Evolutionary conservation across 108 stramenopile genomes (phyloP).

Genomic region (Pseudonitzschia delicatissima): DNA sequence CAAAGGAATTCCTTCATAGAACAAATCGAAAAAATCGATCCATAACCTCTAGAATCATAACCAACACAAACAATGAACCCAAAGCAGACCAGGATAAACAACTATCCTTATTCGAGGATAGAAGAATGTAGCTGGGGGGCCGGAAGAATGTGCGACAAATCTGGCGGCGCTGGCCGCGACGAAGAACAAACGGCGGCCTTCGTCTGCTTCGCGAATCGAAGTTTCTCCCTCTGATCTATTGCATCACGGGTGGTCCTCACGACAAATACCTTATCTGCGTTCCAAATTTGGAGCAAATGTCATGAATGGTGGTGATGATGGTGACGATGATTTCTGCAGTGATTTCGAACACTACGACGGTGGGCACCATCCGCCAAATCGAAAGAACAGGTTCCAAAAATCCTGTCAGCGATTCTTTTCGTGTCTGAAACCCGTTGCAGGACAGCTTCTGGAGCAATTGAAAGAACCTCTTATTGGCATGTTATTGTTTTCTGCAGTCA

Average conservation of each 20-base stretch:
- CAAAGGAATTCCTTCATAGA: too few species aligned
- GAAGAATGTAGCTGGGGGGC: constrained; percentile 87
- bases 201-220: background rate
- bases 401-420: constrained; percentile 19
- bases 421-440: constrained; percentile 41
- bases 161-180: constrained; percentile 40
- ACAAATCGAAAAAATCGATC: too few species aligned
- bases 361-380: background rate
- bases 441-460: constrained; percentile 75
- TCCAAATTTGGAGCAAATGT: constrained; percentile 54
- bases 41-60: too few species aligned
- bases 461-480: constrained; percentile 95
- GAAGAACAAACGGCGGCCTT: background rate
- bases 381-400: background rate
- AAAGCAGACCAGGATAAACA: too few species aligned
- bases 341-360: background rate
- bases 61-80: too few species aligned
- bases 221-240: constrained; percentile 30
- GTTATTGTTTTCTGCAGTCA: constrained; percentile 79
- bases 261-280: constrained; percentile 37
- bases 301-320: constrained; percentile 47
- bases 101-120: constrained; percentile 68
- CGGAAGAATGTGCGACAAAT: constrained; percentile 72
- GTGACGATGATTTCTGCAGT: constrained; percentile 23
- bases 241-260: constrained; percentile 69